Base-by-base conservation (phyloP, 169 alveolate species). In the Cryptosporidium tyzzeri region DNA sequence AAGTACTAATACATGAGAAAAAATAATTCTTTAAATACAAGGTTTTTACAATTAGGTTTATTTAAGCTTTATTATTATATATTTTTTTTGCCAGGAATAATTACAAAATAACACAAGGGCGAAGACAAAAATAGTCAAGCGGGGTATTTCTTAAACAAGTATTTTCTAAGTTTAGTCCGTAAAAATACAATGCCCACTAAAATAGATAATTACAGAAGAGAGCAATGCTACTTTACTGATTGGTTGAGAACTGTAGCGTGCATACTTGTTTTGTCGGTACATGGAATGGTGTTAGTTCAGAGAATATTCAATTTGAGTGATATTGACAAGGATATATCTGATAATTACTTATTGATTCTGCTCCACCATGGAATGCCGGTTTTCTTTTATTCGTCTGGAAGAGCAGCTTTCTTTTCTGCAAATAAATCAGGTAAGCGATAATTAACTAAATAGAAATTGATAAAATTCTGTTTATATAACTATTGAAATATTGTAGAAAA, bases 171-270 rank as follows among this genome's bases (percentile, higher is more conserved):
- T 29, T 55, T 55, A 23, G 12, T 7, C 16, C 0, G 9, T 18
- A 12, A 55, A 3, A 9, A 23, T 8, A 55, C 8, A 2, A 65
- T 80, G 75, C 0, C 12, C 7, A 26, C 0, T 2, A 80, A 7
- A 41, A 29, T 26, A 16, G 29, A 33, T 9, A 2, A 18, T 29
- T 2, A 29, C 18, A 6, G 6, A 7, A 6, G 23, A 21, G 1
- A 8, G 1, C 89, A 53, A 18, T 80, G 89, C 33, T 61, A 62
- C 14, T 80, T 80, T 62, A 80, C 89, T 12, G 89, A 80, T 8
- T 80, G 89, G 89, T 41, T 80, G 53, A 59, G 89, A 62, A 62
- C 80, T n/a, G 89, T 80, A 26, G 89, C 89, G 14, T 80, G 89
- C 39, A 26, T 80, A 41, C 75, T 80, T 37, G 89, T 80, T 44